phyloP scores from a whole-genome alignment of 2,329 filamentous ascomycete species.

The Fulvia fulva region DNA sequence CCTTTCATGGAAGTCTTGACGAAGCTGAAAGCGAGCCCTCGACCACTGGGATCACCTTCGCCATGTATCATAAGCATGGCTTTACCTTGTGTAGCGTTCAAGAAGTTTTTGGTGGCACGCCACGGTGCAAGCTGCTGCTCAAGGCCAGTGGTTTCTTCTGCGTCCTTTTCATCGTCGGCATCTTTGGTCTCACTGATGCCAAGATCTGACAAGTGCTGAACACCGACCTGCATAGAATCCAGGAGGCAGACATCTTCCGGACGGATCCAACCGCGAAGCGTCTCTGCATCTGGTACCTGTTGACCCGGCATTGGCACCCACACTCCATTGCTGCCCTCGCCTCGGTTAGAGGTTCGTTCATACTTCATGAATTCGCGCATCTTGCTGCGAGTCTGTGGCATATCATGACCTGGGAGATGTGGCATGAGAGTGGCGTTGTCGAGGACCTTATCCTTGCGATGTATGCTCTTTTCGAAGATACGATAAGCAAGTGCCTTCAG shows the following conservation, averaged over 20 bases:
- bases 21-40: constrained; percentile 92
- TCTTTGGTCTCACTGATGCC: constrained; percentile 68
- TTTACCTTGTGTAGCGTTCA: constrained; percentile 88
- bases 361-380: constrained; percentile 95
- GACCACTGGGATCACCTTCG: constrained; percentile 88
- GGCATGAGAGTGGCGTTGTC: constrained; percentile 59
- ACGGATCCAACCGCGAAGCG: constrained; percentile 82
- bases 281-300: constrained; percentile 71
- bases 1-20: constrained; percentile 99
- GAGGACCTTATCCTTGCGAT: constrained; percentile 69
- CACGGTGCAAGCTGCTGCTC: constrained; percentile 90
- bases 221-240: constrained; percentile 94
- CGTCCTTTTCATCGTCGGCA: constrained; percentile 60
- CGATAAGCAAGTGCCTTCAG: constrained; percentile 95
- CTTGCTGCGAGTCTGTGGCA: constrained; percentile 93
- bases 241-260: constrained; percentile 93
- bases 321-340: constrained; percentile 52
- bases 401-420: constrained; percentile 87
- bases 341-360: constrained; percentile 79
- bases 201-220: constrained; percentile 84
- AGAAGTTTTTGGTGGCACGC: constrained; percentile 95
- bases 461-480: constrained; percentile 74
- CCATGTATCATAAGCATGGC: constrained; percentile 95
- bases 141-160: constrained; percentile 66
- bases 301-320: constrained; percentile 77